Percentiles rank a stretch among this genome's conserved stretches.
phyloP scores from a whole-genome alignment of 768 basidiomycete species.

The Podaxis pistillaris region DNA sequence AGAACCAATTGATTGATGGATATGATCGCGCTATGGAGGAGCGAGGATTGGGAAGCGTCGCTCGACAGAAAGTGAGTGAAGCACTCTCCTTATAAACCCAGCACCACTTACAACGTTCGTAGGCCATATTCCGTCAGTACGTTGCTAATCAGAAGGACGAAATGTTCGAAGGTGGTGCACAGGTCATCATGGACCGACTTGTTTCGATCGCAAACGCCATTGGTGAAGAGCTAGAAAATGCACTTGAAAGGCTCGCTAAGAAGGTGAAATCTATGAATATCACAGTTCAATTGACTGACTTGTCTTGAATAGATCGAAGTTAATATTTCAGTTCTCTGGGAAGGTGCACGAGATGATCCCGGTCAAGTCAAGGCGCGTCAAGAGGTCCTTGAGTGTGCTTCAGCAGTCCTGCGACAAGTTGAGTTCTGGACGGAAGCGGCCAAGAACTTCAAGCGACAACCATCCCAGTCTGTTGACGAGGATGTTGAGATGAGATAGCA shows the following conservation, averaged over 20 bases:
- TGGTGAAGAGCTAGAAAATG: slow-evolving; percentile 44
- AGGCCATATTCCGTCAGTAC: slow-evolving; percentile 50
- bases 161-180: slow-evolving; percentile 53
- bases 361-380: slow-evolving; percentile 38
- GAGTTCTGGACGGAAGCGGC: slow-evolving; percentile 43
- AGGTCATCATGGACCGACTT: slow-evolving; percentile 47
- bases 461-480: slow-evolving; percentile 15
- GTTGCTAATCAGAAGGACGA: slow-evolving; percentile 42
- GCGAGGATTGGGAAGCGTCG: slow-evolving; percentile 53
- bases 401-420: slow-evolving; percentile 41
- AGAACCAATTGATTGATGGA: slow-evolving; percentile 45
- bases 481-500: slow-evolving; percentile 11
- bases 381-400: slow-evolving; percentile 36
- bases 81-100: not conserved
- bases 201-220: slow-evolving; percentile 46
- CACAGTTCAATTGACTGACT: not conserved
- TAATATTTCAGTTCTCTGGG: slow-evolving; percentile 59
- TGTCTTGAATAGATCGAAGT: slow-evolving; percentile 28
- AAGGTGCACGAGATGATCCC: slow-evolving; percentile 48
- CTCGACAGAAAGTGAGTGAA: slow-evolving; percentile 51
- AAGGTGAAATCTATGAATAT: slow-evolving; percentile 38
- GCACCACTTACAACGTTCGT: not conserved
- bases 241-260: slow-evolving; percentile 49
- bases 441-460: slow-evolving; percentile 23
- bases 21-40: slow-evolving; percentile 57